Conservation (phyloP, 352 stramenopile genomes). For the Saprolegnia parasitica region DNA sequence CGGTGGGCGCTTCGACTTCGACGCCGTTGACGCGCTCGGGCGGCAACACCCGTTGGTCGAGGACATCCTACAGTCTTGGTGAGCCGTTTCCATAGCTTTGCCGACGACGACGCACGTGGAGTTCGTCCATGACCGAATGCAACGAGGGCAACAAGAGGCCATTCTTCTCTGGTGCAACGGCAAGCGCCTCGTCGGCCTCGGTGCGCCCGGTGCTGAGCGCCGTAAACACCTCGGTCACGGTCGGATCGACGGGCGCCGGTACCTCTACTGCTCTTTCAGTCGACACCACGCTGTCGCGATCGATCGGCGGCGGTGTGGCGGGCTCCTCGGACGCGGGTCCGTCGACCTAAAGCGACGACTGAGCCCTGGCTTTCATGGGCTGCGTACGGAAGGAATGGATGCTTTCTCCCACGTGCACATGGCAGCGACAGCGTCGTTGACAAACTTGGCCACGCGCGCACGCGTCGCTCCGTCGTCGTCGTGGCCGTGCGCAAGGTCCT, state of each 20-base stretch:
- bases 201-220: conserved; percentile 7
- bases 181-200: background rate
- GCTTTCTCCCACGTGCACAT: background rate
- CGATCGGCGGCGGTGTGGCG: background rate
- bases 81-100: background rate
- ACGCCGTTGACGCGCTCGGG: conserved; percentile 13
- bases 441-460: conserved; percentile 4
- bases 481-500: background rate
- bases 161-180: background rate
- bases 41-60: background rate
- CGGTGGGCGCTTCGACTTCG: background rate
- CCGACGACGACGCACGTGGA: background rate
- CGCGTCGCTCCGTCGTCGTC: background rate
- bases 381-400: background rate
- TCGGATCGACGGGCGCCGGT: background rate
- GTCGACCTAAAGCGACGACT: background rate
- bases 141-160: background rate
- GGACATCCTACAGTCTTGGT: conserved; percentile 4
- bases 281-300: background rate
- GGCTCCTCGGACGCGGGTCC: background rate
- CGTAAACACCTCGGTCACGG: conserved; percentile 9
- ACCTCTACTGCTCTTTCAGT: background rate
- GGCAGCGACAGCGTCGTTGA: background rate
- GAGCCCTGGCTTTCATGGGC: background rate
- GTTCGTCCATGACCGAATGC: conserved; percentile 9